Evolutionary conservation across 257 asterid genomes (phyloP).

Genomic region (Apocynum venetum): DNA sequence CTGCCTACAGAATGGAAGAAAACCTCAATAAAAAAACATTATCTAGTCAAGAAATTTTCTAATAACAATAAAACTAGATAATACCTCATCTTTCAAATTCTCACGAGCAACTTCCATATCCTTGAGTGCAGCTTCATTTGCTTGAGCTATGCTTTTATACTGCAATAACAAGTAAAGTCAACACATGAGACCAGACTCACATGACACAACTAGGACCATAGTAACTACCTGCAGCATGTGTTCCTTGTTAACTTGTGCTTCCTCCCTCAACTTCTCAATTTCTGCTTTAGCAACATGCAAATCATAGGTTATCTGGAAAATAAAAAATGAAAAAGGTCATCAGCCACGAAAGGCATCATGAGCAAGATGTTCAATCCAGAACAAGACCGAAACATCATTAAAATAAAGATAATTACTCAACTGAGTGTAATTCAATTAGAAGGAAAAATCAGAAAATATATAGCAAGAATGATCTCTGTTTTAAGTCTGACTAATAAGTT

Average conservation of each 20-base stretch:
- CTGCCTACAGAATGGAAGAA: slow-evolving; percentile 41
- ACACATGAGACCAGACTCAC: slow-evolving; percentile 11
- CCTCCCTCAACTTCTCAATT: slow-evolving; percentile 57
- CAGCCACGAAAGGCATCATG: background rate
- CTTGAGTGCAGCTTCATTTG: slow-evolving; percentile 75
- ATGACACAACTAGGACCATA: background rate
- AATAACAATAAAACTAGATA: background rate
- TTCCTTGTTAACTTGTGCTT: slow-evolving; percentile 59
- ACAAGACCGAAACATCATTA: slow-evolving; percentile 1
- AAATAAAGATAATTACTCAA: background rate
- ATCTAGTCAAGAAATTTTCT: slow-evolving; percentile 4
- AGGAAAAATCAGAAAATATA: background rate
- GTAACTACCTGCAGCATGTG: slow-evolving; percentile 82
- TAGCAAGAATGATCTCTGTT: no score
- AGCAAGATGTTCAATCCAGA: slow-evolving; percentile 1
- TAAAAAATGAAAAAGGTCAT: background rate
- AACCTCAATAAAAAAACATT: slow-evolving; percentile 5
- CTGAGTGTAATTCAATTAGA: background rate
- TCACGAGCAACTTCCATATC: slow-evolving; percentile 63
- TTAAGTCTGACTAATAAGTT: no score
- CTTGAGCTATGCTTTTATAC: slow-evolving; percentile 87
- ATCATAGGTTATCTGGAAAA: slow-evolving; percentile 37
- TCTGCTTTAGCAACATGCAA: slow-evolving; percentile 42
- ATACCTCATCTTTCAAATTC: slow-evolving; percentile 63
- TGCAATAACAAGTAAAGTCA: slow-evolving; percentile 37